Conservation (phyloP, 305 asterid genomes). For the Petunia hybrid region DNA sequence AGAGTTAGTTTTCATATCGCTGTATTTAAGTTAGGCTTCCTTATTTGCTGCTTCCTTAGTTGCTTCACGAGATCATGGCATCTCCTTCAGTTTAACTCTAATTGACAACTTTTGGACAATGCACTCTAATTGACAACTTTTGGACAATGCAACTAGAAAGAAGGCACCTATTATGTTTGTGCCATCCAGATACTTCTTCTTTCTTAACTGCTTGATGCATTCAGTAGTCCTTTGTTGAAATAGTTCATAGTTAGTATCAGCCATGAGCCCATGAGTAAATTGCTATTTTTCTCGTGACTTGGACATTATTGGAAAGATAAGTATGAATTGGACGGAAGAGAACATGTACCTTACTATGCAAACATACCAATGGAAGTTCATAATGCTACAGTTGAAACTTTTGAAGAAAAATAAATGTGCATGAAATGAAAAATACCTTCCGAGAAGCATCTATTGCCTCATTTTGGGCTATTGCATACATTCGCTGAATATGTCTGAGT, state of each 20-base stretch:
- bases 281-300: not conserved
- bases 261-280: not conserved
- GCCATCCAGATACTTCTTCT: not conserved
- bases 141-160: not conserved
- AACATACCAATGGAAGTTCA: too few relatives aligned
- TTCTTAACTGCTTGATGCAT: not conserved
- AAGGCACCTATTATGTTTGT: not conserved
- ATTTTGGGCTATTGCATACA: slow-evolving; percentile 83
- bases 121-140: not conserved
- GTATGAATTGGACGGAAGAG: too few relatives aligned
- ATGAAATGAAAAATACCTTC: slow-evolving; percentile 56
- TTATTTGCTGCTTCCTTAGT: too few relatives aligned
- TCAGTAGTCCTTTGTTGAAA: not conserved
- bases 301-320: too few relatives aligned
- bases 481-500: slow-evolving; percentile 76
- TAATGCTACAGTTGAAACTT: too few relatives aligned
- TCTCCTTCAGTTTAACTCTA: too few relatives aligned
- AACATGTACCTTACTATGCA: too few relatives aligned
- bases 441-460: slow-evolving; percentile 83
- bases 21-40: too few relatives aligned
- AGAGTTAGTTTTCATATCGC: too few relatives aligned
- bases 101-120: too few relatives aligned
- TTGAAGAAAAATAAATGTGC: not conserved
- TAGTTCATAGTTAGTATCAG: not conserved
- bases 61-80: too few relatives aligned